Base-by-base conservation (phyloP, 768 basidiomycete genomes). In the Galerina marginata region DNA sequence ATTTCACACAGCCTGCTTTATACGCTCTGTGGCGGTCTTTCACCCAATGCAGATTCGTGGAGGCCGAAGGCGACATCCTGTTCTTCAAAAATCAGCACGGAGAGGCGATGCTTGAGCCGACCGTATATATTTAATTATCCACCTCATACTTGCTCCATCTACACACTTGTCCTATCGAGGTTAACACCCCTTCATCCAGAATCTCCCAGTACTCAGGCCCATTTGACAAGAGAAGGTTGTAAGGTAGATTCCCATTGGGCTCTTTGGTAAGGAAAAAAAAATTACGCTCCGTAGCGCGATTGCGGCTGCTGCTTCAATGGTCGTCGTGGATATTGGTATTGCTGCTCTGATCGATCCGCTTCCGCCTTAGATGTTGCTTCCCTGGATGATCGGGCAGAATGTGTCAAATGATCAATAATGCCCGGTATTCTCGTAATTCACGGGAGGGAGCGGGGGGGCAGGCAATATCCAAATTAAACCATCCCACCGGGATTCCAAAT, bases 1-100 rank as follows among this genome's bases (percentile, higher is more conserved):
- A 14, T 10, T 20, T 39, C 42, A 10, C 11, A 45, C 29, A 81
- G 79, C 74, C 75, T 26, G 75, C 75, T 2, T 55, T 81, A 38
- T 75, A 77, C 54, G 83, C 85, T 1, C 77, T 87, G 1, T 86
- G 83, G 77, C 73, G 85, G 36, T 83, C 85, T 0, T 87, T 87
- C 69, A 86, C 83, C 7, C 77, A 84, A 64, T 87, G 86, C 65
- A 73, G 69, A 15, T 87, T 86, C 66, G 77, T 88, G 14, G 86
- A 87, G 63, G 77, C 80, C 50, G 81, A 86, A 48, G 85, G 84
- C 15, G 76, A 75, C 23, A 74, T 87, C 57, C 68, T 86, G 9
- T 86, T 86, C 67, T 86, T 83, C 75, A 83, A 77, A 66, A 83
- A 85, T 67, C 74, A 76, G 66, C 61, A 77, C 29, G 85, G 85